Percentiles rank a stretch among this genome's conserved stretches.
Conservation (phyloP, 1,139 yeast species). For the Debaryomyces psychrophilus region DNA sequence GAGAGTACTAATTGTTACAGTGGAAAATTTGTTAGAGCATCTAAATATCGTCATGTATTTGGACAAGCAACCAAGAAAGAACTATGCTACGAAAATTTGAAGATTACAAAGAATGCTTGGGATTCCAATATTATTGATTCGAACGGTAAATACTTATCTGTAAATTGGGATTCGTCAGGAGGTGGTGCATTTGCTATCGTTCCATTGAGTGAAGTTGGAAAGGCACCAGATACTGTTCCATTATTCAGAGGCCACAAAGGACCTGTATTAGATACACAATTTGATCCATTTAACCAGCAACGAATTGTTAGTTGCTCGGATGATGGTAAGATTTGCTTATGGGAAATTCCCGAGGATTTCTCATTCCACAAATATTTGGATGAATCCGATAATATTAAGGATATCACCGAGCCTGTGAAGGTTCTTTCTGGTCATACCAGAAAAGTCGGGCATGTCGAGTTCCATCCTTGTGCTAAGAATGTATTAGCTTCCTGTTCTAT, state of each 20-base stretch:
- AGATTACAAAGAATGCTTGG: conserved; percentile 89
- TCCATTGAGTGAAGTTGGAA: conserved; percentile 86
- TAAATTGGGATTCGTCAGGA: conserved; percentile 93
- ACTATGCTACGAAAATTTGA: conserved; percentile 83
- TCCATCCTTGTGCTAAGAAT: conserved; percentile 86
- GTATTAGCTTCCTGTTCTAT: conserved; percentile 87
- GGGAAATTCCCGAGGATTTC: conserved; percentile 85
- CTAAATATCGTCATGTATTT: conserved; percentile 93
- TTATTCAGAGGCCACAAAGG: conserved; percentile 95
- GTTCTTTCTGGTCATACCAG: conserved; percentile 82
- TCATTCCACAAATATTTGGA: conserved; percentile 65
- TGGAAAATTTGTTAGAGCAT: conserved; percentile 93
- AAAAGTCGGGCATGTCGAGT: conserved; percentile 91
- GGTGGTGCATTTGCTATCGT: conserved; percentile 97
- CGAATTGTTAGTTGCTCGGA: conserved; percentile 86
- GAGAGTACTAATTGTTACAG: conserved; percentile 34
- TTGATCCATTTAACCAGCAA: conserved; percentile 82
- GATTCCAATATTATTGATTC: conserved; percentile 82
- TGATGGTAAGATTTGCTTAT: conserved; percentile 83
- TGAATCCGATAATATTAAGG: conserved; percentile 66
- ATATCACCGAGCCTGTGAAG: conserved; percentile 67
- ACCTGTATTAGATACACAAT: conserved; percentile 91
- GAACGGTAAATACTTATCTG: conserved; percentile 82
- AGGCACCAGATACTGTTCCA: conserved; percentile 91
- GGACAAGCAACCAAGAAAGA: conserved; percentile 93